Conservation (phyloP, 148 eudicot species). For the Hydrangea macrophylla region DNA sequence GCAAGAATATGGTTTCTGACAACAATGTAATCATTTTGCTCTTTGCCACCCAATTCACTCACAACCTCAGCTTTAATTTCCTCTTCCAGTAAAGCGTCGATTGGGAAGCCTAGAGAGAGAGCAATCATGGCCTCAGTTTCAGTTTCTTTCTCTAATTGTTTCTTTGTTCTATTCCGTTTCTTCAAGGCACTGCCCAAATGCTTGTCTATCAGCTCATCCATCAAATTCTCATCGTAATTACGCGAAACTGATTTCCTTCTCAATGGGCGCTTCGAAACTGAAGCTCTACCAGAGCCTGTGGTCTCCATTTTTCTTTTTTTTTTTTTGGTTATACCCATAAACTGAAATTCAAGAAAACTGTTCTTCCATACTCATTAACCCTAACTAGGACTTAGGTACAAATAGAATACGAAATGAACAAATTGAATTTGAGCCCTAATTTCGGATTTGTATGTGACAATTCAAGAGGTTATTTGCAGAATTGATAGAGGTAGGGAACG, state of each 20-base stretch:
- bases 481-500: not conserved
- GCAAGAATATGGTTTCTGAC: slow-evolving; percentile 91
- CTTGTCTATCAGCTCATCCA: slow-evolving; percentile 76
- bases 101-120: slow-evolving; percentile 83
- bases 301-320: too few species aligned
- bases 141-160: slow-evolving; percentile 84
- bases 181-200: slow-evolving; percentile 61
- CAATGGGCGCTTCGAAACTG: slow-evolving; percentile 44
- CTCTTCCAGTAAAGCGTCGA: slow-evolving; percentile 73
- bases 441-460: not conserved
- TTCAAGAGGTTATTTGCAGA: not conserved
- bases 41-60: slow-evolving; percentile 64
- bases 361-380: not conserved
- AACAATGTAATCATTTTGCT: slow-evolving; percentile 90
- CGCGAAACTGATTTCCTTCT: slow-evolving; percentile 53
- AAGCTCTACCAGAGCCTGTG: slow-evolving; percentile 42
- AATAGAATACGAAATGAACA: not conserved
- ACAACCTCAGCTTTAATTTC: slow-evolving; percentile 87
- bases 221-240: slow-evolving; percentile 77
- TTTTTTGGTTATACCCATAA: too few species aligned
- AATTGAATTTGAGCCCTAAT: not conserved
- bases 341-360: slow-evolving; percentile 1
- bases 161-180: slow-evolving; percentile 58
- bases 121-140: slow-evolving; percentile 90
- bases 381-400: not conserved